Evolutionary conservation across 257 asterid species (phyloP).

Genomic region (Haberlea rhodopensis): DNA sequence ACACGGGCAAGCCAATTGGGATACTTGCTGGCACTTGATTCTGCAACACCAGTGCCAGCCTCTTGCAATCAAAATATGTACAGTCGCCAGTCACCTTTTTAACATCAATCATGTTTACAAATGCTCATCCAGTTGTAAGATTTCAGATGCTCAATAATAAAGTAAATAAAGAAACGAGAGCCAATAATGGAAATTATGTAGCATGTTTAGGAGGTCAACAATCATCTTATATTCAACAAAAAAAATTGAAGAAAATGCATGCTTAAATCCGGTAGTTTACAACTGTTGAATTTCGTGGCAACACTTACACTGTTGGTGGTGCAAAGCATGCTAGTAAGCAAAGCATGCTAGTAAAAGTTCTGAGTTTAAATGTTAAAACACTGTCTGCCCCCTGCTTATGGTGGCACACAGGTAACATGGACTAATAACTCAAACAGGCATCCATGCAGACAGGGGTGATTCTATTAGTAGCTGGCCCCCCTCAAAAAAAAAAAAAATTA

Average conservation of each 20-base stretch:
- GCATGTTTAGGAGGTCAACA: neutral
- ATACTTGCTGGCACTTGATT: slow-evolving; percentile 54
- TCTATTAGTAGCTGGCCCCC: no score
- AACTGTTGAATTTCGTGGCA: neutral
- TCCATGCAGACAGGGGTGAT: neutral
- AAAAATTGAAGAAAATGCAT: neutral
- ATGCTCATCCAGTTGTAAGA: slow-evolving; percentile 14
- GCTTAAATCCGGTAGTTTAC: neutral
- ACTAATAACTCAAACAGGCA: slow-evolving; percentile 2
- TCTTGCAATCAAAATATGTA: slow-evolving; percentile 87
- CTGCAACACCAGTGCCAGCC: slow-evolving; percentile 57
- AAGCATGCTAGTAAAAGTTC: neutral
- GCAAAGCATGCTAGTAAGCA: neutral
- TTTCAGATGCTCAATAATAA: slow-evolving; percentile 16
- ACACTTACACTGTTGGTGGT: neutral
- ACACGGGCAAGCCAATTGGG: slow-evolving; percentile 72
- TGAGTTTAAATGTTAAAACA: neutral
- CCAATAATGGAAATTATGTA: neutral
- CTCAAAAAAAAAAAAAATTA: no score
- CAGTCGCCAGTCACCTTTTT: slow-evolving; percentile 98
- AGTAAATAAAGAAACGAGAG: slow-evolving; percentile 3
- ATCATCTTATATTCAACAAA: neutral
- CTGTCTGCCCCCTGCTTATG: neutral
- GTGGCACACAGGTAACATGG: slow-evolving; percentile 1
- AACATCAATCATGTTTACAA: slow-evolving; percentile 20